phyloP scores from a whole-genome alignment of 1,284 basidiomycete genomes.

The Cutaneotrichosporon sp. region DNA sequence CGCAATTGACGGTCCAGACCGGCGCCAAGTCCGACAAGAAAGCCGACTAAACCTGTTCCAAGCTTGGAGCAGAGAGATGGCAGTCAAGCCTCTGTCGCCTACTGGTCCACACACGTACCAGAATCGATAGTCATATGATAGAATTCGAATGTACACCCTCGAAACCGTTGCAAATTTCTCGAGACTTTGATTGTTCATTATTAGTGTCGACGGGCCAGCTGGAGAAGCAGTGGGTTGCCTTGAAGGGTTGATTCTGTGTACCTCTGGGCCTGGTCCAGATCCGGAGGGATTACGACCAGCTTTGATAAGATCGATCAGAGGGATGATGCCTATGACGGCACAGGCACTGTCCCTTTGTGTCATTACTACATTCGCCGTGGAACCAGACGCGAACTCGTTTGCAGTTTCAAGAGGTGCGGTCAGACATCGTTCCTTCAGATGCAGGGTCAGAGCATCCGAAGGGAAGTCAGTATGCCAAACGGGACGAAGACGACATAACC shows the following conservation, averaged over 20 bases:
- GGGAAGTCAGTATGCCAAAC: no score
- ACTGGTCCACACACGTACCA: background rate
- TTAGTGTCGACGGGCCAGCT: no score
- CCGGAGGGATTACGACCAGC: background rate
- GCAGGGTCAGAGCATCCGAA: no score
- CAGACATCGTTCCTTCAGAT: no score
- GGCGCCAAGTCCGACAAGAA: constrained; percentile 60
- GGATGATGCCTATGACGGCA: background rate
- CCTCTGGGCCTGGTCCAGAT: background rate
- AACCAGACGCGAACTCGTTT: background rate
- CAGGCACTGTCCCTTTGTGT: background rate
- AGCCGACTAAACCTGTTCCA: constrained; percentile 37
- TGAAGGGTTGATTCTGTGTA: no score
- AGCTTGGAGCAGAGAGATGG: background rate
- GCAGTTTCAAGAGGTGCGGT: background rate
- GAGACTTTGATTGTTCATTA: no score
- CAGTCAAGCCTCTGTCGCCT: background rate
- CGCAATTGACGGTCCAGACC: constrained; percentile 47
- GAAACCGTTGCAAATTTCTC: no score
- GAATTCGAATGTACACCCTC: constrained; percentile 3
- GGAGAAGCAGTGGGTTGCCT: no score
- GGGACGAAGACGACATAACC: no score
- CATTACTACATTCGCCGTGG: no score
- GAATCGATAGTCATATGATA: background rate
- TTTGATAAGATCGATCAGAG: background rate